These are phyloP conservation scores for Aureobasidium sp. DNA, from an alignment of 2,329 filamentous ascomycete genomes.

Conservation along the genomic window DNA sequence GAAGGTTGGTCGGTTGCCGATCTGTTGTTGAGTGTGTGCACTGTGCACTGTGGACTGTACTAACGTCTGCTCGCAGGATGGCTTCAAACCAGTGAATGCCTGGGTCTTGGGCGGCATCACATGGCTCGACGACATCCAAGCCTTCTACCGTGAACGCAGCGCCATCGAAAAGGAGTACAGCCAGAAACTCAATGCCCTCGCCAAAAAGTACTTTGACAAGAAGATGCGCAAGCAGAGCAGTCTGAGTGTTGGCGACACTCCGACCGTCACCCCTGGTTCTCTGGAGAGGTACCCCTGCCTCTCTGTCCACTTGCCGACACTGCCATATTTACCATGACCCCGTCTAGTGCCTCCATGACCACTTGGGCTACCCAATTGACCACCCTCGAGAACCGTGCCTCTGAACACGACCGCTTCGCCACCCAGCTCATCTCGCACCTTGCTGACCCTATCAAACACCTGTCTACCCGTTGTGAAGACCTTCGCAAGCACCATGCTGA, in stretches of 20 bases:
- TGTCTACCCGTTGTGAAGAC: constrained; percentile 74
- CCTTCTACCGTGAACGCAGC: constrained; percentile 93
- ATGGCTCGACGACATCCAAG: constrained; percentile 95
- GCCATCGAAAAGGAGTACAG: constrained; percentile 96
- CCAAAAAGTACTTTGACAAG: constrained; percentile 96
- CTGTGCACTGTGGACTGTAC: no score
- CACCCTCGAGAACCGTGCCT: constrained; percentile 78
- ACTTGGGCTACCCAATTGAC: constrained; percentile 94
- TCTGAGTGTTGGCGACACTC: constrained; percentile 88
- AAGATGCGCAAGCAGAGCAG: constrained; percentile 83
- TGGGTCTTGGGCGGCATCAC: constrained; percentile 81
- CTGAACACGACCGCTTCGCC: constrained; percentile 81
- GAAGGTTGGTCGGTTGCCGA: constrained; percentile 56
- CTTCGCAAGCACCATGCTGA: constrained; percentile 85
- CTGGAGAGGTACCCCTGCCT: constrained; percentile 62
- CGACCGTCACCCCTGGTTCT: constrained; percentile 87
- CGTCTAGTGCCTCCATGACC: constrained; percentile 76
- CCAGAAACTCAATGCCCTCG: constrained; percentile 74
- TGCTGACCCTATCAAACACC: constrained; percentile 76
- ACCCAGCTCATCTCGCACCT: constrained; percentile 71
- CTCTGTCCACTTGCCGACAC: neutral
- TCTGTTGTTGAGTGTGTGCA: neutral
- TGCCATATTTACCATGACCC: neutral
- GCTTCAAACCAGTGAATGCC: constrained; percentile 87
- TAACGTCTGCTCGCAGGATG: constrained; percentile 57